phyloP scores from a whole-genome alignment of 2,329 filamentous ascomycete species.

The Alternaria alternata region DNA sequence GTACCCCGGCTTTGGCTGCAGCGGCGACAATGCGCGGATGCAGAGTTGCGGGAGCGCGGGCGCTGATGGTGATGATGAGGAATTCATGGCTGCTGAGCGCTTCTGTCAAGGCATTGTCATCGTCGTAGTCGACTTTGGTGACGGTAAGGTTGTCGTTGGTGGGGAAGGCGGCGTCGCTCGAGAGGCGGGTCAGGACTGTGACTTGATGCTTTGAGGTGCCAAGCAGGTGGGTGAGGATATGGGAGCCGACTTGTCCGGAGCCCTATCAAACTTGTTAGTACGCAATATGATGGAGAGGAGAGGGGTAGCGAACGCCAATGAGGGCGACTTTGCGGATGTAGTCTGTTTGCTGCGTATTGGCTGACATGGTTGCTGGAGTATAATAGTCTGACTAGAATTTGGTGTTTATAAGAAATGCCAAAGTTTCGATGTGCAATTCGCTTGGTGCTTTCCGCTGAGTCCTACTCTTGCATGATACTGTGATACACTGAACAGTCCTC shows the following conservation, averaged over 20 bases:
- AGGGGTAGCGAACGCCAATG: background rate
- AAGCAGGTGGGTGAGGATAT: background rate
- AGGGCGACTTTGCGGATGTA: background rate
- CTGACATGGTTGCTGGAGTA: background rate
- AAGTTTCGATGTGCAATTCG: background rate
- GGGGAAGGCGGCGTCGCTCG: background rate
- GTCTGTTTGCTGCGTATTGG: background rate
- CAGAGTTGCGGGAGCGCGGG: background rate
- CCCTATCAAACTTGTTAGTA: background rate
- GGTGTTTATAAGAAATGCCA: background rate
- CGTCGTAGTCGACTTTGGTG: background rate
- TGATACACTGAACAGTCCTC: background rate
- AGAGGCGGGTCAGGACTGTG: background rate
- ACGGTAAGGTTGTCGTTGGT: background rate
- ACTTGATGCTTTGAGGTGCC: background rate
- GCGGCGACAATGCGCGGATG: background rate
- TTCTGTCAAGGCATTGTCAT: background rate
- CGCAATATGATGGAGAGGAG: rapidly evolving
- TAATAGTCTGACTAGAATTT: background rate
- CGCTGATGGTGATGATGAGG: background rate
- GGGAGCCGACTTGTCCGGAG: background rate
- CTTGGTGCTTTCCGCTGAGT: background rate
- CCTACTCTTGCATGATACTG: background rate
- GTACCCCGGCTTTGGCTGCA: background rate
- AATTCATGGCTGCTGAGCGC: background rate